Base-by-base conservation (phyloP, 148 eudicot genomes). In the Cornus florida region DNA sequence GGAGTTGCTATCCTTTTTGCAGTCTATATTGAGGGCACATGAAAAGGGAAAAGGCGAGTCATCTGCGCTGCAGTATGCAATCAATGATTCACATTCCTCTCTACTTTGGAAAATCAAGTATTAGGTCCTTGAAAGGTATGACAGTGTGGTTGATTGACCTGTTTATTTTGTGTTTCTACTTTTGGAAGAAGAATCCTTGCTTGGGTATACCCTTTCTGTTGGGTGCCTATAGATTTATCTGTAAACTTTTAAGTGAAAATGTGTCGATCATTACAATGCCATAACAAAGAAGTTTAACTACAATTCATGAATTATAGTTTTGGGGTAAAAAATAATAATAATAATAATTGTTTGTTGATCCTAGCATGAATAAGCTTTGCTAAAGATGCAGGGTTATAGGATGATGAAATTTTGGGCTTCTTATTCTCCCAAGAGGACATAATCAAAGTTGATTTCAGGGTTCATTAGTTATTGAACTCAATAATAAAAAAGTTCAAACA, bases 101-200 rank as follows among this genome's bases (percentile, higher is more conserved):
- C 64, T 79, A 8, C 62, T 96, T 17, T 93, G 95, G 98, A 92
- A 94, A 75, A 88, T 96, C 74, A 90, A 86, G 80, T 96, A 85
- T 79, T 94, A 87, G 88, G 19, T 28, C 20, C 39, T 24, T 48
- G 28, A 23, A 28, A 75, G 24, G 38, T 11, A 24, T 9, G 32
- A 4, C 35, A 64, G 22, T 22, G 48, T 9, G 17, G 41, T 24
- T 28, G 33, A 50, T 48, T 41, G 35, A 38, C 20, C 46, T 78
- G 69, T 48, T 78, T 7, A 3, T 17, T 57, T 19, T 31, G 1
- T 46, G 70, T 20, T 31, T 50, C 68, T 13, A 4, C 2, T 23
- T 59, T 22, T 64, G 75, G 13, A 60, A 43, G 10, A 43, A 19
- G 7, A 68, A 6, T 57, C 20, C 20, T 13, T 57, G 62, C 62